phyloP scores from a whole-genome alignment of 2,329 filamentous ascomycete species.

The Beauveria bassiana region DNA sequence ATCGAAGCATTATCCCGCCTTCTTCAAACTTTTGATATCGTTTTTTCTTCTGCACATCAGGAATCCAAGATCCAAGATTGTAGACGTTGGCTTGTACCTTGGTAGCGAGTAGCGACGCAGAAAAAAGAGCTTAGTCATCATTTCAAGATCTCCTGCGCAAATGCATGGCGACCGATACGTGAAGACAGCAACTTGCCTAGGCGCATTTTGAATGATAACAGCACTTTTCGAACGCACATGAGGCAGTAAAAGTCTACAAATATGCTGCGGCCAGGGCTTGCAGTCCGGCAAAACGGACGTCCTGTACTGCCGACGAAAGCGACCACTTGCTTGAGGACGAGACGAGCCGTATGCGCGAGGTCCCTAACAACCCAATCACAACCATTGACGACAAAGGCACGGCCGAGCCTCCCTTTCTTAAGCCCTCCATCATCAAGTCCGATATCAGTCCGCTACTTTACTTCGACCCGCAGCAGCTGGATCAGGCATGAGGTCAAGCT shows the following conservation, averaged over 20 bases:
- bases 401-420: conserved; percentile 40
- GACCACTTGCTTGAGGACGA: conserved; percentile 1
- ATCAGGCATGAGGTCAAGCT: conserved; percentile 63
- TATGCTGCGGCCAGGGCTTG: conserved; percentile 31
- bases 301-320: conserved; percentile 14
- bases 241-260: not conserved
- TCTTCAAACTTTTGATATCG: not conserved
- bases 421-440: conserved; percentile 39
- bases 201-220: not conserved
- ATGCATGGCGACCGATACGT: not conserved
- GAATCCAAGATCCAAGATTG: not conserved
- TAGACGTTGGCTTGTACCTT: not conserved
- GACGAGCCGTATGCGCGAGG: conserved; percentile 16
- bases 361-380: conserved; percentile 22
- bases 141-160: not conserved
- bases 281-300: conserved; percentile 25
- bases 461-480: conserved; percentile 67
- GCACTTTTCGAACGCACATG: not conserved
- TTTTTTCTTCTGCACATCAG: not conserved
- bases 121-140: conserved; percentile 13
- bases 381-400: conserved; percentile 22
- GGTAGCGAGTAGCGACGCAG: not conserved
- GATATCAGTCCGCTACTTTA: conserved; percentile 61
- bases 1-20: conserved; percentile 14
- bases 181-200: not conserved